Base-by-base conservation (phyloP, 345 rosid species). In the Gossypium stocksii region DNA sequence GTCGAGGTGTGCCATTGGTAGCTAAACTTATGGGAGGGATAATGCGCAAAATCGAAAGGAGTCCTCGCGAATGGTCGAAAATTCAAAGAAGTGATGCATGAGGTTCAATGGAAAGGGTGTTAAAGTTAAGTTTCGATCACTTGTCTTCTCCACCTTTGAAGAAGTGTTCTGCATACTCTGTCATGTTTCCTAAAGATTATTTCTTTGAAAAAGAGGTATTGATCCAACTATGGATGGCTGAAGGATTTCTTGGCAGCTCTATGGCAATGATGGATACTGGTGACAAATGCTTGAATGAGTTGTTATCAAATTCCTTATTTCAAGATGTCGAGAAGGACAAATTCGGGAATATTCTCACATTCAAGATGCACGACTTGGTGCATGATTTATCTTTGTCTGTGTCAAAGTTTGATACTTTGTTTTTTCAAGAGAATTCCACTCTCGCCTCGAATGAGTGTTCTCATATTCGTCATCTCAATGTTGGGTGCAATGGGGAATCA, bases 291-390 rank as follows among this genome's bases (percentile, higher is more conserved):
- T 34, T 34, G 38, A 34, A 34, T 4, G 38, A 34, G 0, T 34
- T 34, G 41, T 34, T 34, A 34, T 34, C 41, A 34, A 34, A 4
- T 34, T 34, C 41, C 41, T 34, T 34, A 5, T 4, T 34, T 34
- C 41, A 34, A 34, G 41, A 34, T 34, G 41, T 34, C 5, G 2
- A 11, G 61, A 70, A 41, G 57, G 77, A 79, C 56, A 3, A 1
- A 15, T 0, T 2, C 1, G 82, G 54, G 2, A n/a, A 29, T 25
- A 38, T 79, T 11, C 22, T 4, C 2, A 0, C 19, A 0, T 71
- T 71, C 65, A 82, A 79, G 46, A 82, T 81, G 79, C 84, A 81
- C 62, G 41, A 60, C 4, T 1, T 5, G 25, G 41, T 34, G 41
- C 41, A 34, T 34, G 41, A 34, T 34, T 34, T 34, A 34, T 0